A percentile compares a stretch with the other conserved stretches of the same genome.
Evolutionary conservation across 2,329 filamentous ascomycete species (phyloP).

Genomic region (Dactylellina drechsleri): DNA sequence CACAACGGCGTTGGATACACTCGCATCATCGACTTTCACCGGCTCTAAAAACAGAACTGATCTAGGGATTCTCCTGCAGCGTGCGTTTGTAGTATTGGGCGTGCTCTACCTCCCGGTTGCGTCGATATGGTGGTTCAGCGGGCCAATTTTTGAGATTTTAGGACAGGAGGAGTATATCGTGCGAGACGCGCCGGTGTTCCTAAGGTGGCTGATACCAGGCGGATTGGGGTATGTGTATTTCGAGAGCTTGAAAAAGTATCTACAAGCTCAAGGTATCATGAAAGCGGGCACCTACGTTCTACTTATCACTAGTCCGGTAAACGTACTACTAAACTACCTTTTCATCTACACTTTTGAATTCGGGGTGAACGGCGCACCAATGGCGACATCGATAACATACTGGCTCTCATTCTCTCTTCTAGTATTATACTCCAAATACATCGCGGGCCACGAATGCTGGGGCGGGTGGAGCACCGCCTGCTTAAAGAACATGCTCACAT

Average conservation of each 20-base stretch:
- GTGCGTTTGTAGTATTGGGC: constrained; percentile 76
- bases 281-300: constrained; percentile 83
- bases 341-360: constrained; percentile 78
- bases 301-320: constrained; percentile 81
- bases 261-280: constrained; percentile 85
- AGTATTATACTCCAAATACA: constrained; percentile 75
- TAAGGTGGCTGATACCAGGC: constrained; percentile 79
- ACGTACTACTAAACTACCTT: constrained; percentile 80
- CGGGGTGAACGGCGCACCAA: constrained; percentile 79
- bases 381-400: constrained; percentile 85
- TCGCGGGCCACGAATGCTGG: constrained; percentile 81
- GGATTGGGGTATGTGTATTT: constrained; percentile 90
- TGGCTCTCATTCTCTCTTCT: constrained; percentile 84
- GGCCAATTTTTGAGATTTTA: constrained; percentile 76
- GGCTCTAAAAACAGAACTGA: constrained; percentile 81
- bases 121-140: constrained; percentile 78
- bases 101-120: constrained; percentile 76
- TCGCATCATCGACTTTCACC: constrained; percentile 84
- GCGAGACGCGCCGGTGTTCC: constrained; percentile 75
- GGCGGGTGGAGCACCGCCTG: constrained; percentile 75
- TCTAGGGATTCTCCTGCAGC: constrained; percentile 80
- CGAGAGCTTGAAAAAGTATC: constrained; percentile 82
- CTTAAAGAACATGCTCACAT: constrained; percentile 74
- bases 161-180: constrained; percentile 84
- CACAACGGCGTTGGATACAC: constrained; percentile 84